Conservation (phyloP, 768 basidiomycete species). For the Pulveroboletus sp. region DNA sequence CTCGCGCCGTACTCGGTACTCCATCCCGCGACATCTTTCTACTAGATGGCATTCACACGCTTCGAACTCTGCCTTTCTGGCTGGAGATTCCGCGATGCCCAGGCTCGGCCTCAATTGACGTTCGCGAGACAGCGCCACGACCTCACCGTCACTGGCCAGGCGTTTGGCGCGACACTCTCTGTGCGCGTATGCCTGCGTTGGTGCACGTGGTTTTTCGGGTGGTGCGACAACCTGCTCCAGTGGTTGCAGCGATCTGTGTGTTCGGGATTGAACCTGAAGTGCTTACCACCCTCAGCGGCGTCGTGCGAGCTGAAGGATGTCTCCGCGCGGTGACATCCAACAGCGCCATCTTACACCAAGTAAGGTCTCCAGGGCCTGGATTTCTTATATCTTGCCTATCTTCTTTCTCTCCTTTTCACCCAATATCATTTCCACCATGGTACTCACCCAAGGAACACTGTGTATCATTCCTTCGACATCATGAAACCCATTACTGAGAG, state of each 20-base stretch:
- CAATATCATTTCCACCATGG: not conserved
- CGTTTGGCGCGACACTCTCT: slow-evolving; percentile 23
- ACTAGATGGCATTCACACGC: slow-evolving; percentile 24
- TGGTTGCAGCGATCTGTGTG: not conserved
- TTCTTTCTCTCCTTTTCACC: not conserved
- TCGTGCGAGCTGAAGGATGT: slow-evolving; percentile 4
- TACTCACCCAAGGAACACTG: not conserved
- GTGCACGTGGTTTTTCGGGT: slow-evolving; percentile 22
- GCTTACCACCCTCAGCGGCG: not conserved
- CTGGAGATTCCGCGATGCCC: slow-evolving; percentile 20
- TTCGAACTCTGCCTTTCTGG: slow-evolving; percentile 22
- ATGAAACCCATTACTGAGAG: slow-evolving; percentile 9
- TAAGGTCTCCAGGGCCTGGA: not conserved
- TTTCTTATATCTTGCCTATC: not conserved
- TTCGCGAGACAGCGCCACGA: slow-evolving; percentile 20
- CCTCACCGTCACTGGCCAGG: slow-evolving; percentile 25
- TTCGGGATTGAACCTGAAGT: not conserved
- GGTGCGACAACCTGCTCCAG: slow-evolving; percentile 9
- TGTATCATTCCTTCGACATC: slow-evolving; percentile 4
- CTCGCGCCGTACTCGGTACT: not conserved
- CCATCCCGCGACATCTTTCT: not conserved
- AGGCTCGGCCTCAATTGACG: slow-evolving; percentile 20
- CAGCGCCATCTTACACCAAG: not conserved
- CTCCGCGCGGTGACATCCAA: slow-evolving; percentile 1
- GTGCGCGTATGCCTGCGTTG: slow-evolving; percentile 20